Conservation (phyloP, 2,329 filamentous ascomycete species). For the Bipolaris cookei region DNA sequence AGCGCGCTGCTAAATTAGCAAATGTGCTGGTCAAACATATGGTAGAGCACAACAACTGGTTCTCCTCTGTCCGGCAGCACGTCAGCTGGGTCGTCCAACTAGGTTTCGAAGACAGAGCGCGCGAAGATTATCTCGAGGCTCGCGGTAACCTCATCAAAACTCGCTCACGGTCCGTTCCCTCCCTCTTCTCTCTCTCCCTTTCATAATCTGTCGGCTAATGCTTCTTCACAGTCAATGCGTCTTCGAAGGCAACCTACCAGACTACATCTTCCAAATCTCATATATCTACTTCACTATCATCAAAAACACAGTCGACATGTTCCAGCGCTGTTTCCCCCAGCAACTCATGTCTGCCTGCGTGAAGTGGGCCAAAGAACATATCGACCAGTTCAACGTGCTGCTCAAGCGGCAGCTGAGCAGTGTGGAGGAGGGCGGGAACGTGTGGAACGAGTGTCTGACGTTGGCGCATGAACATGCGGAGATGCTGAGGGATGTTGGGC, state of each 20-base stretch:
- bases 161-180: constrained; percentile 70
- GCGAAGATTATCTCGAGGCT: constrained; percentile 84
- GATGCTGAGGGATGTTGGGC: constrained; percentile 80
- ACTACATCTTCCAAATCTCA: constrained; percentile 93
- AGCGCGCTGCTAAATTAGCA: constrained; percentile 79
- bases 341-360: constrained; percentile 92
- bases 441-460: constrained; percentile 84
- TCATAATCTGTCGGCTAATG: background rate
- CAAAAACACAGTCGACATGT: constrained; percentile 88
- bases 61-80: constrained; percentile 77
- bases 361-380: constrained; percentile 96
- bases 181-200: background rate
- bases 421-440: constrained; percentile 74
- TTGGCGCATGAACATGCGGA: constrained; percentile 80
- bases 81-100: constrained; percentile 84
- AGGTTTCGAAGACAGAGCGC: constrained; percentile 87
- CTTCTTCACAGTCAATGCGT: constrained; percentile 74
- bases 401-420: constrained; percentile 85
- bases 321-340: constrained; percentile 78
- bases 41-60: constrained; percentile 76
- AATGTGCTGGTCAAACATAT: constrained; percentile 78
- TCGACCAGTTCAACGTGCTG: constrained; percentile 87
- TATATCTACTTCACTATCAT: constrained; percentile 96
- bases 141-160: constrained; percentile 79
- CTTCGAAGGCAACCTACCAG: constrained; percentile 89